Evolutionary conservation across 352 stramenopile genomes (phyloP), one percentile per base, ranked within the genome.

Genomic region (Phytophthora pisi): DNA sequence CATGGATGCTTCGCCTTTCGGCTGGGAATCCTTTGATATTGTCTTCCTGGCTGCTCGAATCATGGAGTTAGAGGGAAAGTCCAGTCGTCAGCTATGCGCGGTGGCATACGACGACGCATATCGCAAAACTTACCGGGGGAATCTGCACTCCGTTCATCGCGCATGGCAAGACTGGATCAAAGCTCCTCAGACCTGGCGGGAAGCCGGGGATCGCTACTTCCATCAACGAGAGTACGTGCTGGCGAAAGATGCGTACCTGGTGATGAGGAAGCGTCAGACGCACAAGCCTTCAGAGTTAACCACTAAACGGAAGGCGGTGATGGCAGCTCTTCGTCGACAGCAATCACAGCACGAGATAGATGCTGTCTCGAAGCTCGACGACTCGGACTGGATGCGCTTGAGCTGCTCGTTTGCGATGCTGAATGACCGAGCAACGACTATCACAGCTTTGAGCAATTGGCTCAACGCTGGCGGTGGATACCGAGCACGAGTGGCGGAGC

Each of bases 61-160:
- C 7, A 76, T 91, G 62, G 75, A 90, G 16, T 57, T 84, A 5
- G 85, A 93, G 64, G 79, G 82, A 1, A 78, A 78, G 31, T 46
- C 64, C 7, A 72, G 62, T 63, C 61, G 68, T 26, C 66, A 68
- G 31, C 67, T 91, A 7, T 89, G 80, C 31, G 58, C 72, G 0
- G 78, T 91, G 26, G 85, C 85, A 8, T 93, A 87, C 53, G 85
- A 93, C 43, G 85, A 91, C 53, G 78, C 82, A 4, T 91, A 89
- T 38, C 82, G 81, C 30, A 86, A 74, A 16, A 71, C 51, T 18
- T 57, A 66, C 13, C 64, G 57, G 26, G 64, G 68, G 23, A 34
- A 45, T 8, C 23, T 28, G 31, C 50, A 75, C n/a, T 30, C 52
- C 18, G 51, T 66, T 13, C 63, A 62, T 42, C 47, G 9, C 4